phyloP scores from a whole-genome alignment of 1,139 yeast species.

The Debaryomyces sp. region DNA sequence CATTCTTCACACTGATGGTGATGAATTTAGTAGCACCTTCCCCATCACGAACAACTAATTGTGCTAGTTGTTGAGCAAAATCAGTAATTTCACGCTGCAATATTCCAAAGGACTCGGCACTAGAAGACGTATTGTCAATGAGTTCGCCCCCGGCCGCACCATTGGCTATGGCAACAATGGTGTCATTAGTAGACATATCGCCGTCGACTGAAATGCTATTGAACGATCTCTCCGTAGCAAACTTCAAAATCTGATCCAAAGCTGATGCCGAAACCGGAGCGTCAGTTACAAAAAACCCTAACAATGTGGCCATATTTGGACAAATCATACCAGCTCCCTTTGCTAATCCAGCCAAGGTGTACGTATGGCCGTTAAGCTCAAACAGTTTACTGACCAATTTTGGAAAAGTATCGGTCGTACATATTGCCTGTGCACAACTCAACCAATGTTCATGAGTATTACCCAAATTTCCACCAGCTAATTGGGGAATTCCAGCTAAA shows the following conservation, averaged over 20 bases:
- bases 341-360: slow-evolving; percentile 86
- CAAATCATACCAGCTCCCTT: slow-evolving; percentile 99
- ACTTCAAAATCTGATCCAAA: slow-evolving; percentile 60
- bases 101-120: slow-evolving; percentile 54
- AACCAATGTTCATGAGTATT: slow-evolving; percentile 78
- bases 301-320: slow-evolving; percentile 96
- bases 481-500: slow-evolving; percentile 56
- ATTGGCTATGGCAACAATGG: slow-evolving; percentile 89
- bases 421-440: slow-evolving; percentile 82
- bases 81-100: slow-evolving; percentile 65
- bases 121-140: slow-evolving; percentile 48
- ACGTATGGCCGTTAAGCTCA: slow-evolving; percentile 56
- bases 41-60: slow-evolving; percentile 94
- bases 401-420: slow-evolving; percentile 97
- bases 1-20: slow-evolving; percentile 75
- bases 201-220: slow-evolving; percentile 97
- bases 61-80: slow-evolving; percentile 83
- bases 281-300: slow-evolving; percentile 91
- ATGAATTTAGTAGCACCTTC: slow-evolving; percentile 99
- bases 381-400: slow-evolving; percentile 75
- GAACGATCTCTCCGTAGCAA: slow-evolving; percentile 83
- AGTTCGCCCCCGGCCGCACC: slow-evolving; percentile 87
- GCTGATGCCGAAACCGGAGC: slow-evolving; percentile 86
- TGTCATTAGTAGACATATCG: slow-evolving; percentile 96
- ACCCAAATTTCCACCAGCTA: slow-evolving; percentile 59